A percentile compares a stretch with the other conserved stretches of the same genome.
Conservation (phyloP, 305 asterid species). For the Coffea humblotiana region DNA sequence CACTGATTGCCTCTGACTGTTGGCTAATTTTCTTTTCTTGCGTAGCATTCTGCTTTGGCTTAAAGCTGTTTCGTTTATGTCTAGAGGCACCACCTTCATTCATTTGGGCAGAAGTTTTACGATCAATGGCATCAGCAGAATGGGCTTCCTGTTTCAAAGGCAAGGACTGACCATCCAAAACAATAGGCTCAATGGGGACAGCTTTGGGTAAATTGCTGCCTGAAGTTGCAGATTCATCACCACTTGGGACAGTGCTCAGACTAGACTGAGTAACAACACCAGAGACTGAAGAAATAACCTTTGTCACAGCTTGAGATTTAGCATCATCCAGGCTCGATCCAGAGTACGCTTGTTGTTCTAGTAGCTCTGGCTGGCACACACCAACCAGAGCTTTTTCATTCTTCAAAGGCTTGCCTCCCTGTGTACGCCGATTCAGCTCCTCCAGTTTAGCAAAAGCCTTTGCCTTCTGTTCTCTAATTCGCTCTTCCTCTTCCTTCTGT, state of each 20-base stretch:
- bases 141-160: constrained; percentile 35
- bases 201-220: constrained; percentile 30
- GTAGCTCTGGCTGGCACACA: constrained; percentile 36
- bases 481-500: constrained; percentile 88
- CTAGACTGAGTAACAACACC: constrained; percentile 30
- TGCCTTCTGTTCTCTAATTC: constrained; percentile 82
- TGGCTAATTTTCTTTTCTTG: constrained; percentile 41
- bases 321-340: constrained; percentile 41
- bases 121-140: constrained; percentile 28
- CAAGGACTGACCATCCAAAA: constrained; percentile 34
- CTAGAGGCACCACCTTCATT: constrained; percentile 52
- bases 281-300: constrained; percentile 28
- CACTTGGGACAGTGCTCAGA: constrained; percentile 28
- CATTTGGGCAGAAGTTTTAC: constrained; percentile 31
- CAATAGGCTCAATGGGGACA: constrained; percentile 30
- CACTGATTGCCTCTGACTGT: constrained; percentile 29
- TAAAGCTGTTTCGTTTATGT: constrained; percentile 50
- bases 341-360: constrained; percentile 28
- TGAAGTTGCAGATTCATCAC: constrained; percentile 39
- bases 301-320: constrained; percentile 35
- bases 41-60: constrained; percentile 53
- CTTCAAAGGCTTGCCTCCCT: constrained; percentile 45
- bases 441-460: constrained; percentile 93
- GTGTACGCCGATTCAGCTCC: constrained; percentile 82
- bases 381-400: constrained; percentile 35